Evolutionary conservation across 768 basidiomycete genomes (phyloP).

Genomic region (Sarcomyxa edulis): DNA sequence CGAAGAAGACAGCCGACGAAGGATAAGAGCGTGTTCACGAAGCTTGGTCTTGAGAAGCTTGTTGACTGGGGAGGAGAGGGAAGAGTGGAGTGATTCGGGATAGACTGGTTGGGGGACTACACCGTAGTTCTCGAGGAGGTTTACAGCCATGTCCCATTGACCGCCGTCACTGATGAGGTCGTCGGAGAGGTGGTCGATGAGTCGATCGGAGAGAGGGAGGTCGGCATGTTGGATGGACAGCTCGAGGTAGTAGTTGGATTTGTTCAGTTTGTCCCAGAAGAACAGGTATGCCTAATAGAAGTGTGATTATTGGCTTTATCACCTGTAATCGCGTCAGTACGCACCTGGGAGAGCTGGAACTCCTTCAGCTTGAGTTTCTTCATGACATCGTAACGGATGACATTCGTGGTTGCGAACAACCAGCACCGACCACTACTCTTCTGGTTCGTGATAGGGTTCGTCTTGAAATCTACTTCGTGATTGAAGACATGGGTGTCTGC

Average conservation of each 20-base stretch:
- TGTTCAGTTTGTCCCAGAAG: constrained; percentile 97
- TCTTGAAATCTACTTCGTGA: constrained; percentile 71
- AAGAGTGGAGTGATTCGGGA: constrained; percentile 83
- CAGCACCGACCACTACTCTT: constrained; percentile 89
- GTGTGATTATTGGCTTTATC: neutral
- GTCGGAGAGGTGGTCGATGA: constrained; percentile 68
- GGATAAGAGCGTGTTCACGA: constrained; percentile 82
- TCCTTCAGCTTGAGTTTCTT: constrained; percentile 81
- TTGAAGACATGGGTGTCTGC: constrained; percentile 81
- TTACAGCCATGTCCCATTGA: constrained; percentile 89
- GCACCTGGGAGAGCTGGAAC: constrained; percentile 86
- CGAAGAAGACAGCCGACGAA: constrained; percentile 57
- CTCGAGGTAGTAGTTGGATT: constrained; percentile 90
- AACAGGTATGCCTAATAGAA: constrained; percentile 74
- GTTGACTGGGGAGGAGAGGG: constrained; percentile 68
- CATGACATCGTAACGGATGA: constrained; percentile 79
- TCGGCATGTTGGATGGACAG: constrained; percentile 77
- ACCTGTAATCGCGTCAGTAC: constrained; percentile 9
- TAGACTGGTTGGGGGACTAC: constrained; percentile 78
- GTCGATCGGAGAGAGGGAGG: constrained; percentile 74
- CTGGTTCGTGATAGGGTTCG: constrained; percentile 82
- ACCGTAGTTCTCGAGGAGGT: constrained; percentile 66
- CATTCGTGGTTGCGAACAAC: constrained; percentile 91
- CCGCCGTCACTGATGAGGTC: constrained; percentile 89
- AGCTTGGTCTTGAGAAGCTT: constrained; percentile 83